A percentile compares a stretch with the other conserved stretches of the same genome.
These are phyloP conservation scores for Gaeumannomyces sp. DNA, from an alignment of 2,329 filamentous ascomycete species.

Conservation along the genomic window DNA sequence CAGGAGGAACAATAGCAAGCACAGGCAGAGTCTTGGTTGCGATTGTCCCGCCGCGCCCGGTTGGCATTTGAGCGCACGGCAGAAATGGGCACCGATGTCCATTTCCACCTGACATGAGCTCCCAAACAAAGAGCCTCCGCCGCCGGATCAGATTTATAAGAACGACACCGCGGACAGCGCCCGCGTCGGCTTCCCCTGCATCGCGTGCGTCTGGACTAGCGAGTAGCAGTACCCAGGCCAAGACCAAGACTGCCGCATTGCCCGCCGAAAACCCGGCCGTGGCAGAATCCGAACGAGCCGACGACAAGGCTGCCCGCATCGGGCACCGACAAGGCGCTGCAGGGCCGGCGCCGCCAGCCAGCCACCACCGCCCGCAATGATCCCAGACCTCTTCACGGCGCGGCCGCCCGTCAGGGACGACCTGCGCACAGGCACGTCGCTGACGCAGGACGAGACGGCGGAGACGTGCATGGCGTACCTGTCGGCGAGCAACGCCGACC, in stretches of 20 bases:
- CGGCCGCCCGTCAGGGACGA: conserved; percentile 58
- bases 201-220: background rate
- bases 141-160: conserved; percentile 6
- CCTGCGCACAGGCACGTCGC: conserved; percentile 62
- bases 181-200: background rate
- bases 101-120: conserved; percentile 5
- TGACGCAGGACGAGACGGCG: conserved; percentile 62
- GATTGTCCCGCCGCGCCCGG: background rate
- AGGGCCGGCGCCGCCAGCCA: conserved; percentile 1
- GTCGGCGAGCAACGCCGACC: conserved; percentile 38
- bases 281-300: background rate
- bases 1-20: conserved; percentile 8
- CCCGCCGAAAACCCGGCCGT: background rate
- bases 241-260: background rate
- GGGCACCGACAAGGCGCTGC: background rate
- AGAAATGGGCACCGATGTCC: conserved; percentile 5
- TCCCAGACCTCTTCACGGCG: conserved; percentile 52
- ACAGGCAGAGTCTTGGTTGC: background rate
- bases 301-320: background rate
- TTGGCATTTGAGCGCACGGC: background rate
- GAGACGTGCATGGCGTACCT: conserved; percentile 64
- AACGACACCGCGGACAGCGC: conserved; percentile 1
- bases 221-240: background rate
- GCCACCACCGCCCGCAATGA: conserved; percentile 20
- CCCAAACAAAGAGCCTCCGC: conserved; percentile 9